Conservation (phyloP, 768 basidiomycete genomes). For the Dentipellis sp. region DNA sequence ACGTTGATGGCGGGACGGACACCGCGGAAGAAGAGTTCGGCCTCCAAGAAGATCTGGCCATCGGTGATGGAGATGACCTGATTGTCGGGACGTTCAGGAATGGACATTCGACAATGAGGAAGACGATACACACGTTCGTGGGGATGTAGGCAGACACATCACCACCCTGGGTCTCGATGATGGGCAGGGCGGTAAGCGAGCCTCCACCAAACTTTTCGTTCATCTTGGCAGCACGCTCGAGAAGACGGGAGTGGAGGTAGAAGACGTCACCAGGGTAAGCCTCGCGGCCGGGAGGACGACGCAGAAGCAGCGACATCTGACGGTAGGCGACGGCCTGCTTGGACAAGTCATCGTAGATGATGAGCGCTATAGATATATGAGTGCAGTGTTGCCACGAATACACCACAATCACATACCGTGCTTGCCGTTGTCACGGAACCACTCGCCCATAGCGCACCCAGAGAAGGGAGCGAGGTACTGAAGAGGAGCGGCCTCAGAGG, state of each 20-base stretch:
- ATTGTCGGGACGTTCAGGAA: slow-evolving; percentile 5
- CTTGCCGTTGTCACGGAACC: slow-evolving; percentile 99
- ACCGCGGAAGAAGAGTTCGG: slow-evolving; percentile 99
- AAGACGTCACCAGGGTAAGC: slow-evolving; percentile 99
- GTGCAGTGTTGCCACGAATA: not conserved
- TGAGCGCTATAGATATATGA: slow-evolving; percentile 51
- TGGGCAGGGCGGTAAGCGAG: slow-evolving; percentile 96
- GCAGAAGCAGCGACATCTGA: slow-evolving; percentile 99
- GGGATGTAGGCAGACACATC: slow-evolving; percentile 99
- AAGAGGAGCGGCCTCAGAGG: slow-evolving; percentile 97
- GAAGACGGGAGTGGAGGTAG: slow-evolving; percentile 99
- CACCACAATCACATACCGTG: slow-evolving; percentile 48
- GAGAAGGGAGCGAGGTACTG: slow-evolving; percentile 99
- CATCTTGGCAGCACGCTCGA: slow-evolving; percentile 99
- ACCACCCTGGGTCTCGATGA: slow-evolving; percentile 99
- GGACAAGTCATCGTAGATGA: slow-evolving; percentile 99
- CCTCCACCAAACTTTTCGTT: slow-evolving; percentile 98
- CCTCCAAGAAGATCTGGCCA: slow-evolving; percentile 99
- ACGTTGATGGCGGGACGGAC: slow-evolving; percentile 99
- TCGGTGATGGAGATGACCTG: slow-evolving; percentile 99
- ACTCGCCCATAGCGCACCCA: slow-evolving; percentile 99
- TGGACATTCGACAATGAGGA: not conserved
- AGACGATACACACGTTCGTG: slow-evolving; percentile 56
- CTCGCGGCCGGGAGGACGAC: slow-evolving; percentile 99
- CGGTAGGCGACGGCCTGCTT: slow-evolving; percentile 99